A percentile compares a stretch with the other conserved stretches of the same genome.
These are phyloP conservation scores for Cryphonectria naterciae DNA, from an alignment of 2,329 filamentous ascomycete genomes.

Conservation along the genomic window DNA sequence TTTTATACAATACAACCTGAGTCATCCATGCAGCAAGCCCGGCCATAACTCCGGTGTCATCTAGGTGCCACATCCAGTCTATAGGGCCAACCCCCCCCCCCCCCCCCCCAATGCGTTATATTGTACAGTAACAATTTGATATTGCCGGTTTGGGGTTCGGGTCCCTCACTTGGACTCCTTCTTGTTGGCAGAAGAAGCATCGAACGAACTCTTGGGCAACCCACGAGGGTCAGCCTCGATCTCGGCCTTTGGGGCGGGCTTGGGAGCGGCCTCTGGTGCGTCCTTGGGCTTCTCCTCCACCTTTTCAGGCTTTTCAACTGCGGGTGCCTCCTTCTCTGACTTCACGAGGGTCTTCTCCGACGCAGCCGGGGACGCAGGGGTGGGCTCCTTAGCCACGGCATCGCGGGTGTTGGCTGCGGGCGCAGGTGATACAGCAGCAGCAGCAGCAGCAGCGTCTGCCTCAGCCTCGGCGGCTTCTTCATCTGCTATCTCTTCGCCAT, in stretches of 20 bases:
- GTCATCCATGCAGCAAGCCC: background rate
- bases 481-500: conserved; percentile 84
- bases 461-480: conserved; percentile 58
- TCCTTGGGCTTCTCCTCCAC: background rate
- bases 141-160: background rate
- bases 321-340: conserved; percentile 2
- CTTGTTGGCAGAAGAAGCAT: conserved; percentile 41
- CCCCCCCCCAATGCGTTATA: conserved; percentile 32
- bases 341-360: background rate
- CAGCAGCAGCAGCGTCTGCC: conserved; percentile 24
- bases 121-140: conserved; percentile 33
- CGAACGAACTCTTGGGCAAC: conserved; percentile 36
- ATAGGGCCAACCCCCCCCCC: conserved; percentile 16
- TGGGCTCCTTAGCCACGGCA: conserved; percentile 19
- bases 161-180: conserved; percentile 17
- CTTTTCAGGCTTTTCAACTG: background rate
- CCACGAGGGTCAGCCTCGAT: conserved; percentile 21
- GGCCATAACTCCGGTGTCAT: background rate
- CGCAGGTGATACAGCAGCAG: conserved; percentile 8
- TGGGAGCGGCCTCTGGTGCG: conserved; percentile 2
- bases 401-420: conserved; percentile 15
- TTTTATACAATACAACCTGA: background rate
- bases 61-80: background rate
- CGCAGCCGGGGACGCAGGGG: conserved; percentile 10
- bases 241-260: conserved; percentile 15